Evolutionary conservation across 2,329 filamentous ascomycete genomes (phyloP), one percentile per base, ranked within the genome.

Genomic region (Scedosporium minutisporum): DNA sequence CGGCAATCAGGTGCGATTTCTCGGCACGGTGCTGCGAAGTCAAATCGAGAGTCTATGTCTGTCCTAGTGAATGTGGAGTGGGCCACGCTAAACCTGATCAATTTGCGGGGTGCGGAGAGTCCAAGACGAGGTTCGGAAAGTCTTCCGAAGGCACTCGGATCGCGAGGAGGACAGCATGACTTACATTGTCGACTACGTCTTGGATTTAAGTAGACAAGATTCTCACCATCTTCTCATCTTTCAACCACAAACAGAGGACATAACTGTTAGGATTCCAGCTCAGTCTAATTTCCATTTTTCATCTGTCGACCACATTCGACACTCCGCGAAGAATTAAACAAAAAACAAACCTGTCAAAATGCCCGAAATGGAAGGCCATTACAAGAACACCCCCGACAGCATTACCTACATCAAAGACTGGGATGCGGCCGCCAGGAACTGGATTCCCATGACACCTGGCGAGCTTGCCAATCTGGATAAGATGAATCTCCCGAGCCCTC

Each of bases 361-460:
- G 57, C 57, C 57, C 23, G 57, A 58, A 58, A 38, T 58, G 10
- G 23, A 58, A 38, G 57, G 57, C 14, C 16, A 58, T 38, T 58
- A 58, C 29, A 58, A 58, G 27, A 58, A 58, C 29, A 38, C 2
- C 29, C 57, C 57, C 1, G 57, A 18, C 16, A 38, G 33, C 21
- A 58, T 58, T 27, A 58, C 57, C 14, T 58, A 33, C 27, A 58
- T 58, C 57, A 14, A 41, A 38, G 57, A 58, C 12, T 58, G 57
- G 57, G 57, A 58, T 38, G 33, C 25, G 1, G 41, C 21, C 57
- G 57, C 57, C 3, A 16, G 6, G 14, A 6, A 58, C n/a, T 58
- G 57, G 57, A 4, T 58, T 46, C 44, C 44, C 6, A 46, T 46
- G 44, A 7, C 44, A 16, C 14, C 14, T 5, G 44, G n/a, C 12